Evolutionary conservation across 257 asterid genomes (phyloP).

Genomic region (Fraxinus cuspidata): DNA sequence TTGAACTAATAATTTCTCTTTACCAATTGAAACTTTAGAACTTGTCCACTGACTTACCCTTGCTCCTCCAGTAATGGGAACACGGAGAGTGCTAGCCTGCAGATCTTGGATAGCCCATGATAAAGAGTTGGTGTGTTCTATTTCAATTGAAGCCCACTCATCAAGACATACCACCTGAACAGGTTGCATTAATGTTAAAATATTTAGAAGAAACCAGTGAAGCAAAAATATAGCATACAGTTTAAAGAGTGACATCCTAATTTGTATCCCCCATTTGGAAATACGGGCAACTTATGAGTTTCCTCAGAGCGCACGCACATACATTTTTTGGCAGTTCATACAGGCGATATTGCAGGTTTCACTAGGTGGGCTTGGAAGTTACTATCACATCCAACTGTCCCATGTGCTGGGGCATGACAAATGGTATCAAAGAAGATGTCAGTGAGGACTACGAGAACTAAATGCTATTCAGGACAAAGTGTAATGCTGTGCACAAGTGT

Average conservation of each 20-base stretch:
- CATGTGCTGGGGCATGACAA: no score
- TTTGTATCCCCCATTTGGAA: neutral
- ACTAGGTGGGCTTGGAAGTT: no score
- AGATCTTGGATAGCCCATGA: constrained; percentile 60
- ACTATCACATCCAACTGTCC: no score
- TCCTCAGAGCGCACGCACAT: constrained; percentile 1
- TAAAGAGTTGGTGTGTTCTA: constrained; percentile 59
- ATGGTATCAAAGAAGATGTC: neutral
- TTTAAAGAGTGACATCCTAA: constrained; percentile 4
- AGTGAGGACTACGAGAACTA: neutral
- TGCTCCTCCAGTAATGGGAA: constrained; percentile 81
- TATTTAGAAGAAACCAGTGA: neutral
- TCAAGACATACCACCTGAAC: constrained; percentile 62
- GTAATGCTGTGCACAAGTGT: neutral
- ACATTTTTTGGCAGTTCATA: no score
- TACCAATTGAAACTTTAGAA: constrained; percentile 13
- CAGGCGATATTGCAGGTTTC: neutral
- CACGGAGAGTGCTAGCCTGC: constrained; percentile 65
- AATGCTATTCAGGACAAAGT: neutral
- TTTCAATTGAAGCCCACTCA: constrained; percentile 73
- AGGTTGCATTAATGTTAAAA: constrained; percentile 21
- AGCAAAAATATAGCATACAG: constrained; percentile 9
- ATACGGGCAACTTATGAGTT: neutral
- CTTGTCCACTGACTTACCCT: constrained; percentile 50
- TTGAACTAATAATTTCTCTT: constrained; percentile 9